Percentiles rank a stretch among this genome's conserved stretches.
Evolutionary conservation across 495 filamentous ascomycete species (phyloP).

Genomic region (Neurospora sp.): DNA sequence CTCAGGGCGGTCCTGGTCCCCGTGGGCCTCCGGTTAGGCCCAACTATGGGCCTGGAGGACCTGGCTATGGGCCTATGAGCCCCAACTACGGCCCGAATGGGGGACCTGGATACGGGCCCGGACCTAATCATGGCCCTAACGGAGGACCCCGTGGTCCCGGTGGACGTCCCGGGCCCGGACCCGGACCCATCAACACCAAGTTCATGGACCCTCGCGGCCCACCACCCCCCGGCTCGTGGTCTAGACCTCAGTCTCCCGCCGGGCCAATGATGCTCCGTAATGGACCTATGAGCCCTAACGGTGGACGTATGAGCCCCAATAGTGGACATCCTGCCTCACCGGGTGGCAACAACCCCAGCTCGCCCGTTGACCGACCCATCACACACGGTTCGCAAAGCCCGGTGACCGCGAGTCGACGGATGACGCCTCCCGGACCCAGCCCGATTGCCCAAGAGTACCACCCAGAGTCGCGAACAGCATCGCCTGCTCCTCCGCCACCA

Average conservation of each 20-base stretch:
- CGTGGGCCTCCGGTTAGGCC: conserved; percentile 19
- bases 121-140: not conserved
- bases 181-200: not conserved
- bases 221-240: conserved; percentile 15
- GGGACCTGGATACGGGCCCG: not conserved
- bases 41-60: not conserved
- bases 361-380: not conserved
- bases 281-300: conserved; percentile 31
- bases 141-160: conserved; percentile 1
- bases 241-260: conserved; percentile 15
- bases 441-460: conserved; percentile 45
- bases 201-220: not conserved
- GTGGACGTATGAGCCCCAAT: conserved; percentile 10
- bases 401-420: conserved; percentile 28
- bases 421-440: conserved; percentile 49
- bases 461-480: conserved; percentile 8
- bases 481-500: conserved; percentile 18
- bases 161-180: not conserved
- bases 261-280: conserved; percentile 26
- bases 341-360: not conserved
- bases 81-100: conserved; percentile 17
- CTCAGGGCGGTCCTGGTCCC: conserved; percentile 22
- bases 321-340: not conserved
- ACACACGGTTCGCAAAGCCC: conserved; percentile 23
- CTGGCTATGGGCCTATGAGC: not conserved